Evolutionary conservation across 345 rosid species (phyloP).

Genomic region (Rhodomyrtus tomentosa): DNA sequence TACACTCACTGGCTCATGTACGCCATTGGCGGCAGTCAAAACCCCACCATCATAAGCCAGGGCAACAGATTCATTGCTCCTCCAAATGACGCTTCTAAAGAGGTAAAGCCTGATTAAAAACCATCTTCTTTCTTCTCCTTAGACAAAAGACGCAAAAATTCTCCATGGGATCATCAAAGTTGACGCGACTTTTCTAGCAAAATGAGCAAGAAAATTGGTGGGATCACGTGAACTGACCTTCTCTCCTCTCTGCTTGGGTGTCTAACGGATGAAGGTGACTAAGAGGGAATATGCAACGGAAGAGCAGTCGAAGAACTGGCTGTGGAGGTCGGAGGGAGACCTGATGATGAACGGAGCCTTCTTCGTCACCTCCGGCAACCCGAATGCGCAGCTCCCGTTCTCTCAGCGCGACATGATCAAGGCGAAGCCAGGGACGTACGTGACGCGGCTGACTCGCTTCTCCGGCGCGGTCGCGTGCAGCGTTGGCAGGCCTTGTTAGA

Average conservation of each 20-base stretch:
- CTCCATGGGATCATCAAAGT: not conserved
- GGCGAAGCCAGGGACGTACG: constrained; percentile 18
- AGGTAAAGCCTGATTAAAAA: not conserved
- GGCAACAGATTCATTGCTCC: constrained; percentile 81
- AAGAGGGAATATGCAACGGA: constrained; percentile 24
- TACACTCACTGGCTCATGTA: constrained; percentile 66
- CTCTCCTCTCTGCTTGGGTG: not conserved
- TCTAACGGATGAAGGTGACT: constrained; percentile 15
- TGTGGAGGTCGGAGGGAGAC: constrained; percentile 29
- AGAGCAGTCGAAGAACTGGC: constrained; percentile 29
- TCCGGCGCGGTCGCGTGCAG: constrained; percentile 17
- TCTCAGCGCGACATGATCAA: constrained; percentile 9
- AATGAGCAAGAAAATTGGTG: not conserved
- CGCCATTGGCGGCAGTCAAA: constrained; percentile 55
- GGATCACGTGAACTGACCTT: too few species aligned
- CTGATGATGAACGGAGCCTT: constrained; percentile 31
- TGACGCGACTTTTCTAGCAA: not conserved
- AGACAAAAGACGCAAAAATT: not conserved
- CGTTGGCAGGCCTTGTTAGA: constrained; percentile 19
- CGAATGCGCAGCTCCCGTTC: not conserved
- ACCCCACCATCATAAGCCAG: constrained; percentile 62
- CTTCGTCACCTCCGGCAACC: constrained; percentile 20
- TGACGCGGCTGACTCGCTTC: constrained; percentile 16
- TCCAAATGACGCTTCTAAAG: constrained; percentile 18
- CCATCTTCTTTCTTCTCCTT: not conserved